Conservation (phyloP, 768 basidiomycete species). For the Pulveroboletus sp. region DNA sequence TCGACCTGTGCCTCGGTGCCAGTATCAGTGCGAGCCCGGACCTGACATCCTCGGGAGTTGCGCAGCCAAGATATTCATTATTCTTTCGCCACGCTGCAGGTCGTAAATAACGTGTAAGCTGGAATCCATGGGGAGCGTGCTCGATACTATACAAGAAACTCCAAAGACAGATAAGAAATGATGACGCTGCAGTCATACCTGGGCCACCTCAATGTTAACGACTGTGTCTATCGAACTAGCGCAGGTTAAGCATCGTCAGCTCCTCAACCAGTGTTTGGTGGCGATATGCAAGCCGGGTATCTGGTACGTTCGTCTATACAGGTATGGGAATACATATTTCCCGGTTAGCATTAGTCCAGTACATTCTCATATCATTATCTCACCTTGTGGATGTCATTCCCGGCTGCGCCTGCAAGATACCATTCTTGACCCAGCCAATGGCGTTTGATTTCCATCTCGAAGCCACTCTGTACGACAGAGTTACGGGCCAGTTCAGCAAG, state of each 20-base stretch:
- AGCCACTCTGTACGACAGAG: conserved; percentile 93
- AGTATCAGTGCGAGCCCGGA: no score
- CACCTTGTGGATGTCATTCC: conserved; percentile 96
- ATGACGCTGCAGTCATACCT: neutral
- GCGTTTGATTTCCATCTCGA: conserved; percentile 97
- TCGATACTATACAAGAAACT: neutral
- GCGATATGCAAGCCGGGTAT: conserved; percentile 86
- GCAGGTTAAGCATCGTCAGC: conserved; percentile 57
- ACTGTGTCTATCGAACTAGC: conserved; percentile 4
- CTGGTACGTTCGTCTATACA: conserved; percentile 95
- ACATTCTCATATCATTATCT: conserved; percentile 8
- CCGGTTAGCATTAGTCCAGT: no score
- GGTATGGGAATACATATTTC: no score
- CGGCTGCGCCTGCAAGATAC: conserved; percentile 89
- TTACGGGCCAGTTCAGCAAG: conserved; percentile 98
- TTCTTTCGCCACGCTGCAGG: neutral
- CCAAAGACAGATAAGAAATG: neutral
- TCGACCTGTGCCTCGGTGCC: no score
- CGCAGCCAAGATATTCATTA: no score
- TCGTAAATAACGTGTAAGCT: no score
- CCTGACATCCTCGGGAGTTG: no score
- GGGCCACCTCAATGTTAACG: neutral
- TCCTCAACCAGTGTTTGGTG: conserved; percentile 87
- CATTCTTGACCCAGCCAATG: conserved; percentile 92
- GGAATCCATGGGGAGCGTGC: neutral